Evolutionary conservation across 2,329 filamentous ascomycete genomes (phyloP).

Genomic region (Alternaria triticina): DNA sequence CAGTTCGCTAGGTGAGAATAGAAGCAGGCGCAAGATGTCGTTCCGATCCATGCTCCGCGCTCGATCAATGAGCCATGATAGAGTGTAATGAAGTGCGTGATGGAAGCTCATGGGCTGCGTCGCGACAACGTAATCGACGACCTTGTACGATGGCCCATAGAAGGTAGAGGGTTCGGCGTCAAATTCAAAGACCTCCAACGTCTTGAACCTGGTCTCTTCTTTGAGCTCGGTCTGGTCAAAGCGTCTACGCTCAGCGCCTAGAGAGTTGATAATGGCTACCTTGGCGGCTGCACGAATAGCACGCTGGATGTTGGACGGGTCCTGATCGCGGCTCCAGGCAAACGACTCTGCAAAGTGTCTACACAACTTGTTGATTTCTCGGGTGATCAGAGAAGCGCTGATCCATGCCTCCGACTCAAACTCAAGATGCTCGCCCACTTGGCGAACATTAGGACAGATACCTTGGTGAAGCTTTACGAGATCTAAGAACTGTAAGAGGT

Average conservation of each 20-base stretch:
- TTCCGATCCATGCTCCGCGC: slow-evolving; percentile 76
- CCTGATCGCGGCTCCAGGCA: slow-evolving; percentile 69
- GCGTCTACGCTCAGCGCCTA: slow-evolving; percentile 84
- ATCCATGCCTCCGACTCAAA: slow-evolving; percentile 99
- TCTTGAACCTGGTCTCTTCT: slow-evolving; percentile 82
- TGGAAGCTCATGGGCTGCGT: slow-evolving; percentile 95
- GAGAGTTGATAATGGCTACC: slow-evolving; percentile 84
- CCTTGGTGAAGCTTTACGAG: slow-evolving; percentile 95
- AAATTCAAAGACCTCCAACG: slow-evolving; percentile 79
- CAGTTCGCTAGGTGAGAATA: slow-evolving; percentile 75
- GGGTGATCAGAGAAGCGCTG: slow-evolving; percentile 88
- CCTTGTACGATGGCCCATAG: slow-evolving; percentile 58
- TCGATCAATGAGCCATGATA: slow-evolving; percentile 94
- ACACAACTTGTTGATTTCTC: slow-evolving; percentile 93
- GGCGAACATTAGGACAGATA: slow-evolving; percentile 91
- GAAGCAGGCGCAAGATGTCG: slow-evolving; percentile 71
- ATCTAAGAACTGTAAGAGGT: slow-evolving; percentile 93
- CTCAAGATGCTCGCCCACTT: slow-evolving; percentile 93
- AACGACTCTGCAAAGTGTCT: slow-evolving; percentile 89
- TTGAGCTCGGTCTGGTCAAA: slow-evolving; percentile 90
- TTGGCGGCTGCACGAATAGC: slow-evolving; percentile 80
- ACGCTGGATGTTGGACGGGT: slow-evolving; percentile 68
- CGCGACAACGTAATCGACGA: slow-evolving; percentile 85
- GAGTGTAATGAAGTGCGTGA: slow-evolving; percentile 91
- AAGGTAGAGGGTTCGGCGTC: slow-evolving; percentile 55